Base-by-base conservation (phyloP, 1,284 basidiomycete species). In the Ustilago lituana region DNA sequence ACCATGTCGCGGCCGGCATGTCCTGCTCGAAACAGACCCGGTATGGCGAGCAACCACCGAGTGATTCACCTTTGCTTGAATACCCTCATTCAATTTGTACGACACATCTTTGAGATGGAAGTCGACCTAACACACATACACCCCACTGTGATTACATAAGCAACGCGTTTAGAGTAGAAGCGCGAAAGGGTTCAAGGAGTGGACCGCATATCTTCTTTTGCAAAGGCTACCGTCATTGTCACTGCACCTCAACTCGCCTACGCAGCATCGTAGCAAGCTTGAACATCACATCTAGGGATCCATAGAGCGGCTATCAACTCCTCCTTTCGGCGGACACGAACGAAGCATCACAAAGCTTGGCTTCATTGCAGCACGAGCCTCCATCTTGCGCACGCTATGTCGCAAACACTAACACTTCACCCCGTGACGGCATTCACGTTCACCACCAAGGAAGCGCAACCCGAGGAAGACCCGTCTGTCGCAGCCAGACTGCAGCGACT, bases 401-500 rank as follows among this genome's bases (percentile, higher is more conserved):
- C 72, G 49, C 60, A 66, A 20, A 78, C 74, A n/a, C 41, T 78
- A 2, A 76, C 73, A 14, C 66, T 60, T 11, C 91, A 91, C 69
- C 91, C 91, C 0, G 85, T 92, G n/a, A 91, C 91, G 32, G 91
- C 92, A 78, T 92, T 91, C 79, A 92, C 91, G 11, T 92, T 92
- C 84, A 92, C 91, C 87, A 93, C 91, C 29, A 94, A 94, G 82
- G 93, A 95, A 78, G 88, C 92, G 0, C 94, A 97, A 82, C 92
- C 93, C 6, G 95, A 98, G 80, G 95, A 98, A 81, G 94, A 97
- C 77, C 91, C 93, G 0, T 95, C 93, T 0, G 94, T 97, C 0
- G 90, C 92, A 15, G 81, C 80, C 1, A 65, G 81, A 3, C 51
- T 83, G 44, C 79, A 80, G 52, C 74, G 82, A 15, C 54, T 83